Base-by-base conservation (phyloP, 495 filamentous ascomycete genomes). In the Glonium stellatum region DNA sequence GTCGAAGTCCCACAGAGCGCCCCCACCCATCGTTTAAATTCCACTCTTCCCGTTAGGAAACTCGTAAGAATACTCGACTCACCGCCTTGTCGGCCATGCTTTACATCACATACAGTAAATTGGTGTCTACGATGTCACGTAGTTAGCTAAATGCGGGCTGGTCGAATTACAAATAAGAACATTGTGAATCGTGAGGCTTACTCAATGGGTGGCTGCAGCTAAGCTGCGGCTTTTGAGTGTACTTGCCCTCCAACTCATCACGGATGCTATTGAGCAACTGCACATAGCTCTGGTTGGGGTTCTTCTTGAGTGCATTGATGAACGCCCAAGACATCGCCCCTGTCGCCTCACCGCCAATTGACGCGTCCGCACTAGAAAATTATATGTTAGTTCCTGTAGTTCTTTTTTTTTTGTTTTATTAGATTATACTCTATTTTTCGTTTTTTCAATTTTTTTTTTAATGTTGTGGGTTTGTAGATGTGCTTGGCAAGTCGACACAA, bases 281-380 rank as follows among this genome's bases (percentile, higher is more conserved):
- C 56, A 97, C 89, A 69, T 97, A 97, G 76, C 91, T 96, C 79
- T 97, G 93, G 71, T 97, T 90, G 1, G 93, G 93, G 67, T 96
- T 96, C 80, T 96, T 96, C 79, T 92, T 92, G 55, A 98, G 81
- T 41, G 91, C 87, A 5, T 79, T 86, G 71, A 98, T 92, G 72
- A 98, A 98, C 6, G 93, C 93, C 84, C 89, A 97, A 6, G 90
- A 95, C 92, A 98, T 97, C 71, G 93, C 93, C 37, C 93, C 93
- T 0, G 93, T 97, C 18, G 93, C 93, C 70, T 97, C 83, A 50
- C 91, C 88, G 13, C 79, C 82, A 56, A 86, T 85, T 49, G 78
- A 73, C 15, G 80, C 81, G 69, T 87, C 84, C 66, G 79, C 76
- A 60, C 84, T 87, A 39, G 4, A 49, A 57, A 42, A 44, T 4